phyloP scores from a whole-genome alignment of 495 filamentous ascomycete species.

The Penicillium bialowiezense region DNA sequence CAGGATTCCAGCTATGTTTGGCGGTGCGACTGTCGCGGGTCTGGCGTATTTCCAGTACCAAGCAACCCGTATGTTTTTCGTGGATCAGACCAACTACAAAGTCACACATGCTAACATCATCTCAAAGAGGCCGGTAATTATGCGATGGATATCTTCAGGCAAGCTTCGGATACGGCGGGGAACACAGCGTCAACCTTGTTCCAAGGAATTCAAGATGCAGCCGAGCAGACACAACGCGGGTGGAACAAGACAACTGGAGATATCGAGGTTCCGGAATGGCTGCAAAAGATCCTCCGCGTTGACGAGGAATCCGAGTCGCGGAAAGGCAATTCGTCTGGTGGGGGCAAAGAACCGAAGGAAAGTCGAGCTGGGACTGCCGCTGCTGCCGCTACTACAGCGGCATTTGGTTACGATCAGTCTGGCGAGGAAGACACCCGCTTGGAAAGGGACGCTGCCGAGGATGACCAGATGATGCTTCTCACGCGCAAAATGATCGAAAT shows the following conservation, averaged over 20 bases:
- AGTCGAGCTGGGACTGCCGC: conserved; percentile 51
- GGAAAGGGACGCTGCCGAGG: conserved; percentile 65
- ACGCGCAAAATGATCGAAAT: conserved; percentile 99
- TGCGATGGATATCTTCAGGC: conserved; percentile 73
- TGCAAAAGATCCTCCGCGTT: conserved; percentile 67
- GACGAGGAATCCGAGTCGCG: conserved; percentile 48
- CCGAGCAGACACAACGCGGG: conserved; percentile 71
- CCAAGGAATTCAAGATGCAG: conserved; percentile 67
- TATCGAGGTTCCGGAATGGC: conserved; percentile 79
- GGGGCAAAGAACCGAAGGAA: conserved; percentile 59
- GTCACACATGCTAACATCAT: conserved; percentile 23
- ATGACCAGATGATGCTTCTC: conserved; percentile 99
- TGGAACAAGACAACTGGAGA: conserved; percentile 83
- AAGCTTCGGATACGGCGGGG: conserved; percentile 65
- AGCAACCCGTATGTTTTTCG: conserved; percentile 68
- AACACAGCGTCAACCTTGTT: conserved; percentile 63
- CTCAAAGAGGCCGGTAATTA: conserved; percentile 81
- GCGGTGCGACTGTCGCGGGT: conserved; percentile 80
- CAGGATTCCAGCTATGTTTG: conserved; percentile 85
- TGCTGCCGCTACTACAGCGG: conserved; percentile 60
- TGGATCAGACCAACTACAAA: background rate
- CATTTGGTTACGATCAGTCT: conserved; percentile 72
- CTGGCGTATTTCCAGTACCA: conserved; percentile 95
- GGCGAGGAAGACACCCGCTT: conserved; percentile 67
- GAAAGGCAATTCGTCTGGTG: conserved; percentile 35